A percentile compares a stretch with the other conserved stretches of the same genome.
Evolutionary conservation across 805 yeast species (phyloP).

Genomic region (Yarrowia sp.): DNA sequence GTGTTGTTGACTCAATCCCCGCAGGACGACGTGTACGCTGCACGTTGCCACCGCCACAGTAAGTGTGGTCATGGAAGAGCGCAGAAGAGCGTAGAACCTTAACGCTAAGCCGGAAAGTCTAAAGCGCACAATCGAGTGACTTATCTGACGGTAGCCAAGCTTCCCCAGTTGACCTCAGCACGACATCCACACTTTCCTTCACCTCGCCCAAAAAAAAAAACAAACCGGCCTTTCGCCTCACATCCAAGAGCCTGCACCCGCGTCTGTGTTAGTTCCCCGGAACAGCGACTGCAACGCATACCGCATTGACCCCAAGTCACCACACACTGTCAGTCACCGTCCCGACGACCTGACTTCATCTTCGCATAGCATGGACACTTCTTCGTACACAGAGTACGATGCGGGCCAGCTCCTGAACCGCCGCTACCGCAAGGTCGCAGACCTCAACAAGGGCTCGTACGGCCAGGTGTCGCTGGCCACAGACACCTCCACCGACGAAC

Average conservation of each 20-base stretch:
- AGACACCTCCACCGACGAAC: slow-evolving; percentile 49
- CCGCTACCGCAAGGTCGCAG: slow-evolving; percentile 59
- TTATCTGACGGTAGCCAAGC: slow-evolving; percentile 7
- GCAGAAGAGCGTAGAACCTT: slow-evolving; percentile 13
- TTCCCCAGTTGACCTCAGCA: neutral
- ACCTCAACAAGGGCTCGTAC: slow-evolving; percentile 85
- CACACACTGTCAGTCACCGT: too few relatives aligned
- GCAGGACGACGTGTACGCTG: slow-evolving; percentile 23
- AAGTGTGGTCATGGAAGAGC: slow-evolving; percentile 12
- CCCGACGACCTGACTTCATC: too few relatives aligned
- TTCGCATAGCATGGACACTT: slow-evolving; percentile 10
- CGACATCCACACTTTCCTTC: neutral
- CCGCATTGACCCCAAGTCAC: too few relatives aligned
- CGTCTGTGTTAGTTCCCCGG: too few relatives aligned
- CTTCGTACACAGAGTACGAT: slow-evolving; percentile 19
- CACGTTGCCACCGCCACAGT: slow-evolving; percentile 21
- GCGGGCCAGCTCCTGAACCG: slow-evolving; percentile 47
- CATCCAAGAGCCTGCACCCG: too few relatives aligned
- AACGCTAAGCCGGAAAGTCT: too few relatives aligned
- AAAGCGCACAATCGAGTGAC: slow-evolving; percentile 27
- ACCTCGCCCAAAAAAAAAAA: too few relatives aligned
- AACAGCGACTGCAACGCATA: too few relatives aligned
- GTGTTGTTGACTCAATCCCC: too few relatives aligned
- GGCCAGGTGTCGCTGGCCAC: slow-evolving; percentile 88
- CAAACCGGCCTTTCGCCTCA: too few relatives aligned